Conservation (phyloP, 208 protist genomes). For the Trypanosoma caninum region DNA sequence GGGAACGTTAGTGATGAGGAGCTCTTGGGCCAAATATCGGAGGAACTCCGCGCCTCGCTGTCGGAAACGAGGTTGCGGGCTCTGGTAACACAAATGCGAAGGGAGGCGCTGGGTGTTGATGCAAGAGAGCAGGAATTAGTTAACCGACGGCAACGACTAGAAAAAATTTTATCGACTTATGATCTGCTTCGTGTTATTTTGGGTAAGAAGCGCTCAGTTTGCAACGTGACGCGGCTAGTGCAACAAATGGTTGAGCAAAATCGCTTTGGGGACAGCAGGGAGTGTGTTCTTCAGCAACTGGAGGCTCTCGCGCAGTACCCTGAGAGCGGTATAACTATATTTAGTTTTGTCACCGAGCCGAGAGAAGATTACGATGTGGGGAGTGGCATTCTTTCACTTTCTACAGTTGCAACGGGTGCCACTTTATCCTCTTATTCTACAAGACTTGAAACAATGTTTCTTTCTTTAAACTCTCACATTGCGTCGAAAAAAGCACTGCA, state of each 20-base stretch:
- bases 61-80: constrained; percentile 46
- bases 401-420: constrained; percentile 1
- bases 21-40: constrained; percentile 48
- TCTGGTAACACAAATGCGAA: constrained; percentile 64
- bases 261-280: constrained; percentile 48
- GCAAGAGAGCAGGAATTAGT: constrained; percentile 41
- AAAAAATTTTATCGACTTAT: constrained; percentile 64
- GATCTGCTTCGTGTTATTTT: constrained; percentile 67
- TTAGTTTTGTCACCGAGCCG: neutral
- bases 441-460: constrained; percentile 5
- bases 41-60: constrained; percentile 57
- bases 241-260: constrained; percentile 46
- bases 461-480: constrained; percentile 3
- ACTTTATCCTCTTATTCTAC: neutral
- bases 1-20: constrained; percentile 17
- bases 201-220: constrained; percentile 29
- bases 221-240: constrained; percentile 38
- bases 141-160: constrained; percentile 45
- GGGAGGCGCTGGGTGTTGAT: constrained; percentile 41
- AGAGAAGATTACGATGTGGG: neutral
- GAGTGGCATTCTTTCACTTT: neutral
- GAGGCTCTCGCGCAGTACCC: constrained; percentile 28
- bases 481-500: constrained; percentile 1
- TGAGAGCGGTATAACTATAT: constrained; percentile 21
- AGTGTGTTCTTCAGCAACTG: constrained; percentile 39